Percentiles rank a stretch among this genome's conserved stretches.
Conservation (phyloP, 768 basidiomycete species). For the Lepiota venenata region DNA sequence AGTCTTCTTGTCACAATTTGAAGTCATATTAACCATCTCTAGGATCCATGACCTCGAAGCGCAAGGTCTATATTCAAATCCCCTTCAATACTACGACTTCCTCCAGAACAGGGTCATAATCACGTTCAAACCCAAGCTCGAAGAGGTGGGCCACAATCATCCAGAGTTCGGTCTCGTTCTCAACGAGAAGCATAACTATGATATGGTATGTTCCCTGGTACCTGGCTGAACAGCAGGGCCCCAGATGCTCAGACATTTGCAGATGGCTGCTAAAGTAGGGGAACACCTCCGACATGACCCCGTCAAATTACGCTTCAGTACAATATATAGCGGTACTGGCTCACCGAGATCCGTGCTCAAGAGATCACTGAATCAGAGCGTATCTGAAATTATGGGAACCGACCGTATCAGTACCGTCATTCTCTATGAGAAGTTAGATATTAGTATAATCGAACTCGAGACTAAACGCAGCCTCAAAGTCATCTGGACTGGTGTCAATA, state of each 20-base stretch:
- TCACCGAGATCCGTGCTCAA: constrained; percentile 87
- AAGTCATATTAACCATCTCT: constrained; percentile 6
- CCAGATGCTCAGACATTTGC: constrained; percentile 16
- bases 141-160: constrained; percentile 72
- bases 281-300: constrained; percentile 91
- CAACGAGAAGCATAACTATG: constrained; percentile 99
- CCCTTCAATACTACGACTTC: constrained; percentile 95
- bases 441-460: constrained; percentile 97
- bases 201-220: constrained; percentile 58
- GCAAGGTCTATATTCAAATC: constrained; percentile 87
- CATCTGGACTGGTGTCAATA: constrained; percentile 94
- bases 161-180: constrained; percentile 88
- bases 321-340: constrained; percentile 85
- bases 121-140: constrained; percentile 88
- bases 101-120: constrained; percentile 97
- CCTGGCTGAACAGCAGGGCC: constrained; percentile 28
- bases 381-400: constrained; percentile 92
- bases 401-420: constrained; percentile 85
- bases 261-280: constrained; percentile 94
- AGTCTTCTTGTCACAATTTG: constrained; percentile 21
- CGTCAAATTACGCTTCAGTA: constrained; percentile 96
- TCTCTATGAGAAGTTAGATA: constrained; percentile 94
- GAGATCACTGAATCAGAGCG: constrained; percentile 89
- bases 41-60: constrained; percentile 86
- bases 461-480: constrained; percentile 97